Evolutionary conservation across 2,329 filamentous ascomycete genomes (phyloP).

Genomic region (Botrytis galanthina): DNA sequence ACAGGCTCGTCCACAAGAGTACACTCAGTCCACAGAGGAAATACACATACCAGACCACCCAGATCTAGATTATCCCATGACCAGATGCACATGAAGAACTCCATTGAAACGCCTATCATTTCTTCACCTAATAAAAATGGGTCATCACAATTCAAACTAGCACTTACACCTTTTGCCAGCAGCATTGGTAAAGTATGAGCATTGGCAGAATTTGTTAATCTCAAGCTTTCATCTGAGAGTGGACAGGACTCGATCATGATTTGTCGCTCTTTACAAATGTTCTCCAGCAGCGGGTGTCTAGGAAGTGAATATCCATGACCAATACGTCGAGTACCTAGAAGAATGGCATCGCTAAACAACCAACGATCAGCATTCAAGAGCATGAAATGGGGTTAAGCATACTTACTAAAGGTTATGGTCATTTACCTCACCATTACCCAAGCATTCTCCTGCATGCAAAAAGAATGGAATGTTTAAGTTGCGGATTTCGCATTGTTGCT

Average conservation of each 20-base stretch:
- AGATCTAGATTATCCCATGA: slow-evolving; percentile 86
- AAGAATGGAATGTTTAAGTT: slow-evolving; percentile 83
- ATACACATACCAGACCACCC: slow-evolving; percentile 67
- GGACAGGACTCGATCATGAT: slow-evolving; percentile 87
- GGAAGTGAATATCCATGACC: slow-evolving; percentile 83
- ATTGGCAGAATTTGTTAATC: slow-evolving; percentile 70
- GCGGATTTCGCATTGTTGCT: slow-evolving; percentile 70
- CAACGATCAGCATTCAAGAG: not conserved
- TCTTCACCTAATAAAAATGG: slow-evolving; percentile 85
- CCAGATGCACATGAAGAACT: slow-evolving; percentile 89
- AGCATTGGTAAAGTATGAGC: slow-evolving; percentile 78
- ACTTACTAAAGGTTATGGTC: slow-evolving; percentile 58
- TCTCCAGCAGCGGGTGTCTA: slow-evolving; percentile 82
- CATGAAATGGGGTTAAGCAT: not conserved
- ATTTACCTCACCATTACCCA: slow-evolving; percentile 69
- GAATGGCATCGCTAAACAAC: slow-evolving; percentile 73
- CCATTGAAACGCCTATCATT: slow-evolving; percentile 74
- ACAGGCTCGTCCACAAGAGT: not conserved
- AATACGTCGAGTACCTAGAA: slow-evolving; percentile 80
- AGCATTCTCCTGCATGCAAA: slow-evolving; percentile 86
- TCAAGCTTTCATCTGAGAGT: slow-evolving; percentile 83
- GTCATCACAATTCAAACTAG: slow-evolving; percentile 84
- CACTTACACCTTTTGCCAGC: slow-evolving; percentile 75
- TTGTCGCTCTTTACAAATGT: slow-evolving; percentile 79
- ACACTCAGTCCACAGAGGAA: not conserved